Conservation (phyloP, 208 protist species). For the Willaertia magna region DNA sequence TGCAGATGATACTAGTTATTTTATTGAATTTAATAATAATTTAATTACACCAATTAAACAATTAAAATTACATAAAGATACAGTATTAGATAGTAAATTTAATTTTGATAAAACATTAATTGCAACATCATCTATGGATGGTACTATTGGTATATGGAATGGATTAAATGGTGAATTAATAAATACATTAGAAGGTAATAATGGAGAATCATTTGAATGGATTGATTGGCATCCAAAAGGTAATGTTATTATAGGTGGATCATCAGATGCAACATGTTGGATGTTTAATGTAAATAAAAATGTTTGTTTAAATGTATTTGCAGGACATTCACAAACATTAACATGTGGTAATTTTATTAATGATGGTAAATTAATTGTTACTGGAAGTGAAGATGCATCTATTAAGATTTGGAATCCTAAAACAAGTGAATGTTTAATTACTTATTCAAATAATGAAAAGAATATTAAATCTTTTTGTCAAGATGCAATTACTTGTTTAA, state of each 20-base stretch:
- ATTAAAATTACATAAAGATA: constrained; percentile 42
- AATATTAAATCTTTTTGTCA: neutral
- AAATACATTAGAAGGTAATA: constrained; percentile 50
- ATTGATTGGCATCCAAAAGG: constrained; percentile 76
- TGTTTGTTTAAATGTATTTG: constrained; percentile 70
- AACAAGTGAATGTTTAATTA: constrained; percentile 28
- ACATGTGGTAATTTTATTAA: constrained; percentile 60
- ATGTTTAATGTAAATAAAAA: constrained; percentile 81
- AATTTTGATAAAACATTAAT: constrained; percentile 39
- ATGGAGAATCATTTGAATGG: constrained; percentile 29
- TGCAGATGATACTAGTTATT: constrained; percentile 43
- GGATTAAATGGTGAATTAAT: constrained; percentile 29
- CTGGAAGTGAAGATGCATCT: constrained; percentile 67
- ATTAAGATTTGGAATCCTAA: constrained; percentile 75
- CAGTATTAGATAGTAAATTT: constrained; percentile 36
- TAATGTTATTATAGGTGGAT: constrained; percentile 64
- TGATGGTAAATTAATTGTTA: constrained; percentile 69
- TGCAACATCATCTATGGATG: constrained; percentile 46
- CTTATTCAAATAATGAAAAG: neutral
- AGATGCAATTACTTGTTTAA: neutral
- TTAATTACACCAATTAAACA: neutral
- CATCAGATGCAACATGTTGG: constrained; percentile 66
- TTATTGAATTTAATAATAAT: constrained; percentile 27
- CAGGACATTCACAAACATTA: constrained; percentile 63
- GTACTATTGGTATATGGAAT: constrained; percentile 51